Evolutionary conservation across 83 land plant genomes (phyloP).

Genomic region (Isoetes engelmannii): DNA sequence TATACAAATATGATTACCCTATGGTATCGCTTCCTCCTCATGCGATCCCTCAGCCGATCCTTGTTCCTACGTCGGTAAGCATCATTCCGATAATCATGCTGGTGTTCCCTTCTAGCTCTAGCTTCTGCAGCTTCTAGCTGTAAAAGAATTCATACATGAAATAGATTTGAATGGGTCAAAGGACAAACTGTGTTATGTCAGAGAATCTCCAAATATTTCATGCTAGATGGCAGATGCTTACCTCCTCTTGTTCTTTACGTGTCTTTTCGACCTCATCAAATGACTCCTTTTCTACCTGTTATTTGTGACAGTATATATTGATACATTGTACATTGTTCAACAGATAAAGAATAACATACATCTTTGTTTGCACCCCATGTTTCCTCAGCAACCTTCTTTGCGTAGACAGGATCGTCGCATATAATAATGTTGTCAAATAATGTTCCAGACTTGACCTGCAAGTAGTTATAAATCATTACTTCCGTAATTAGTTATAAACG

Average conservation of each 20-base stretch:
- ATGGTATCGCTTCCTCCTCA: conserved; percentile 8
- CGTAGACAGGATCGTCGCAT: conserved; percentile 30
- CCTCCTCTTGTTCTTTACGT: conserved; percentile 12
- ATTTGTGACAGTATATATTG: background rate
- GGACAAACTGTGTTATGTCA: background rate
- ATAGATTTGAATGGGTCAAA: background rate
- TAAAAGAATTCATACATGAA: background rate
- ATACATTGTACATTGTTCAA: background rate
- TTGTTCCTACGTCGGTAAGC: background rate
- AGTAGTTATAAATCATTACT: background rate
- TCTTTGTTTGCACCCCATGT: conserved; percentile 22
- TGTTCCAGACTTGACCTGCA: conserved; percentile 27
- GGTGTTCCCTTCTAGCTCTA: conserved; percentile 5
- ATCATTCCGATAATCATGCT: background rate
- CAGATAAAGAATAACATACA: background rate
- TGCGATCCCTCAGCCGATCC: conserved; percentile 3
- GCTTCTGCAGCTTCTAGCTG: conserved; percentile 3
- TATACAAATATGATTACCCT: background rate
- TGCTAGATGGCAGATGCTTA: background rate
- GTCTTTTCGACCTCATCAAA: conserved; percentile 17
- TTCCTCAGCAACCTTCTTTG: conserved; percentile 20
- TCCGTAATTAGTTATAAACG: no score
- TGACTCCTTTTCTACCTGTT: conserved; percentile 17
- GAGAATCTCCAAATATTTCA: background rate
- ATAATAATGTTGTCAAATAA: conserved; percentile 26